phyloP scores from a whole-genome alignment of 148 eudicot species.

The Amaranthus palmeri region DNA sequence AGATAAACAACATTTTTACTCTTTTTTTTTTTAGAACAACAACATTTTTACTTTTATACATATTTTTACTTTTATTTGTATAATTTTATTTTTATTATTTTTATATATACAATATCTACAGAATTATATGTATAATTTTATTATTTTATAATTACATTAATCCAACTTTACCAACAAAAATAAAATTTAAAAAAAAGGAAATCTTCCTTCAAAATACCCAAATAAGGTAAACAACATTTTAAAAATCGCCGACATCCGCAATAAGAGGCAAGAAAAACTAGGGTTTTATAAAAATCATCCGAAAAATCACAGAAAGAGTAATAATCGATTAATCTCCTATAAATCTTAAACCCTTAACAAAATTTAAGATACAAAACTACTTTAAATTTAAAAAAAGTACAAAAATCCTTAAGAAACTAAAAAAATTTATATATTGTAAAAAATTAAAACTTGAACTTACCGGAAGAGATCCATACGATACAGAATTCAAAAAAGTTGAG shows the following conservation, averaged over 20 bases:
- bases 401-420: constrained; percentile 15
- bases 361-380: constrained; percentile 30
- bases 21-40: not conserved
- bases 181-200: too few species aligned
- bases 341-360: constrained; percentile 28
- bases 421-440: not conserved
- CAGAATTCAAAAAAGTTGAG: not conserved
- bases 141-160: too few species aligned
- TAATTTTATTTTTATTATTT: too few species aligned
- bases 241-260: constrained; percentile 21
- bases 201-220: too few species aligned
- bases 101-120: too few species aligned
- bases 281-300: constrained; percentile 27
- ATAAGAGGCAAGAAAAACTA: constrained; percentile 7
- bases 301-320: constrained; percentile 5
- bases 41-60: constrained; percentile 3
- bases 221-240: not conserved
- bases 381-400: not conserved
- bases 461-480: constrained; percentile 21
- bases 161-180: too few species aligned
- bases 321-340: constrained; percentile 34
- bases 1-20: constrained; percentile 4
- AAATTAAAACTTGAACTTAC: constrained; percentile 9
- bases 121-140: too few species aligned
- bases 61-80: too few species aligned